Conservation (phyloP, 2,329 filamentous ascomycete genomes). For the Penicillium sp. region DNA sequence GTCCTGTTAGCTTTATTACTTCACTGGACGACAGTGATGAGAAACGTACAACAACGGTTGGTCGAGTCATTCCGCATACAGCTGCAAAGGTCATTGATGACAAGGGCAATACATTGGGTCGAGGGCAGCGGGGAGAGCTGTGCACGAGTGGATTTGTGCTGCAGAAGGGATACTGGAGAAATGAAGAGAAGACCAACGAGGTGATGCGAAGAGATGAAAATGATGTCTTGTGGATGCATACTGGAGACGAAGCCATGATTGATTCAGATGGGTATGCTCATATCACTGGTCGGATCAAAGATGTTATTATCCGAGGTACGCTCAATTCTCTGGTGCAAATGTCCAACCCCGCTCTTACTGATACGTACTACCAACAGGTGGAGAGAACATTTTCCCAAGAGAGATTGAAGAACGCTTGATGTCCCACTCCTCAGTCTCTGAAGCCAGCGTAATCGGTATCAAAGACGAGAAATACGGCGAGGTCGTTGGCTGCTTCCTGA, state of each 20-base stretch:
- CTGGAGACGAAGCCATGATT: slow-evolving; percentile 55
- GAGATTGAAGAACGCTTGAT: slow-evolving; percentile 69
- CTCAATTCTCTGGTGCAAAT: too few species aligned
- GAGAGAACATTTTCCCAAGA: slow-evolving; percentile 67
- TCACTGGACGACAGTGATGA: slow-evolving; percentile 65
- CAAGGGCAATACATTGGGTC: too few species aligned
- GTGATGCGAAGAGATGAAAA: slow-evolving; percentile 62
- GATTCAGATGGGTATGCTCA: slow-evolving; percentile 60
- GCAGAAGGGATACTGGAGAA: slow-evolving; percentile 48
- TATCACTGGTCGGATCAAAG: slow-evolving; percentile 72
- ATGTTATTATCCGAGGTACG: slow-evolving; percentile 63
- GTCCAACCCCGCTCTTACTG: too few species aligned
- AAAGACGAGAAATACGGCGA: slow-evolving; percentile 48
- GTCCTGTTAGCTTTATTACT: slow-evolving; percentile 67
- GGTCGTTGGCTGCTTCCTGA: slow-evolving; percentile 58
- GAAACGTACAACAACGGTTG: slow-evolving; percentile 70
- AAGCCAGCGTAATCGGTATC: slow-evolving; percentile 65
- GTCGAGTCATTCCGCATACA: slow-evolving; percentile 72
- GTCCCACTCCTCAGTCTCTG: slow-evolving; percentile 56
- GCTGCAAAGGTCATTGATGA: slow-evolving; percentile 57
- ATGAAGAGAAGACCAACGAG: slow-evolving; percentile 54
- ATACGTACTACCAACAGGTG: slow-evolving; percentile 23
- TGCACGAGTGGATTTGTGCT: slow-evolving; percentile 72
- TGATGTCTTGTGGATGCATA: slow-evolving; percentile 57
- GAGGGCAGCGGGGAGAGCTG: slow-evolving; percentile 64